A percentile compares a stretch with the other conserved stretches of the same genome.
phyloP scores from a whole-genome alignment of 139 green algal species.

The Astrephomene gubernaculifera region DNA sequence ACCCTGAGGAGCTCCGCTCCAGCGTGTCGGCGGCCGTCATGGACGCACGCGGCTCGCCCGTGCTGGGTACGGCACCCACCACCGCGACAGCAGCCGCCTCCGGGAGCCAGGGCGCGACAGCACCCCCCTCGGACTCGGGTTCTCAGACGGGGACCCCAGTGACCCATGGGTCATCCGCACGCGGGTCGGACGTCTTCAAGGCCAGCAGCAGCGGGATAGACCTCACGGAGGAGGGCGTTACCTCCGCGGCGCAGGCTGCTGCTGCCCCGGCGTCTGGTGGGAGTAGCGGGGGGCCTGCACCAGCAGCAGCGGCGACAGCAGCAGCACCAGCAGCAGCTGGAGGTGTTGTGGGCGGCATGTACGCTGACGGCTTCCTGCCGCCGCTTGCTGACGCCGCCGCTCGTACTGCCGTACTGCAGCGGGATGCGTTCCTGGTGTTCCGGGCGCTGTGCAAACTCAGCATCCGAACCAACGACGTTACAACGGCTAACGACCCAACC shows the following conservation, averaged over 20 bases:
- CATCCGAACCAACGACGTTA: slow-evolving; percentile 78
- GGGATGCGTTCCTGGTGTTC: slow-evolving; percentile 98
- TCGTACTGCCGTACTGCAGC: slow-evolving; percentile 69
- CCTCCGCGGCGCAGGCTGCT: neutral
- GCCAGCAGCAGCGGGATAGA: slow-evolving; percentile 20
- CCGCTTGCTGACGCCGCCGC: slow-evolving; percentile 14
- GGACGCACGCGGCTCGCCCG: slow-evolving; percentile 7
- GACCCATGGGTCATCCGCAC: neutral
- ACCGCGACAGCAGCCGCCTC: neutral
- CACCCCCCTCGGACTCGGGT: neutral
- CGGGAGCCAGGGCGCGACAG: neutral
- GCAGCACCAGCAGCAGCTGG: neutral
- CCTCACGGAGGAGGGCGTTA: neutral
- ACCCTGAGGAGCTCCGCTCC: slow-evolving; percentile 47
- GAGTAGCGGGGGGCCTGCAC: neutral
- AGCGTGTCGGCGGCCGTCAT: slow-evolving; percentile 42
- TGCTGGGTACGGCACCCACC: neutral
- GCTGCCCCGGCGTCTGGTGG: neutral
- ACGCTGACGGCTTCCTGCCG: neutral
- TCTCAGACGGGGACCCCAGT: neutral
- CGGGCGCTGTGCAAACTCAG: slow-evolving; percentile 97
- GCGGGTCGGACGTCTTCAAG: neutral
- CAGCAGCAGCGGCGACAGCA: neutral
- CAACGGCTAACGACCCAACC: slow-evolving; percentile 72
- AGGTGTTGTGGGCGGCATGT: too few species aligned